A percentile compares a stretch with the other conserved stretches of the same genome.
phyloP scores from a whole-genome alignment of 176 grass and related monocot species.

The Tillandsia fasciculata region DNA sequence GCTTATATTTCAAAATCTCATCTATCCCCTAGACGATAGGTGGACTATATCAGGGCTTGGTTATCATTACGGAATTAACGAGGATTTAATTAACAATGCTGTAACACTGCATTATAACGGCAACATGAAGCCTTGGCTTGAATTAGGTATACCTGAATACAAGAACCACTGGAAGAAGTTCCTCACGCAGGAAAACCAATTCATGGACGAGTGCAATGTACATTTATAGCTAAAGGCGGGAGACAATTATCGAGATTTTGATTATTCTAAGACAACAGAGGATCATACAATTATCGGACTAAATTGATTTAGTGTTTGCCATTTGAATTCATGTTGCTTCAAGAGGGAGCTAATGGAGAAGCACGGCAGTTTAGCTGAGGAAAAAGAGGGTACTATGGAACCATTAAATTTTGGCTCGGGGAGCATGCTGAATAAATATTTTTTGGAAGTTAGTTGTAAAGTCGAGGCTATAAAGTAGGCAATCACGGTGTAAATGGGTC shows the following conservation, averaged over 20 bases:
- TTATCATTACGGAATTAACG: slow-evolving; percentile 57
- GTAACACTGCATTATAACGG: slow-evolving; percentile 74
- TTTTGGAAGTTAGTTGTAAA: slow-evolving; percentile 4
- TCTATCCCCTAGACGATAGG: slow-evolving; percentile 15
- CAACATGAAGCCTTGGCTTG: slow-evolving; percentile 96
- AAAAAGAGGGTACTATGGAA: neutral
- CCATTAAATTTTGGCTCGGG: neutral
- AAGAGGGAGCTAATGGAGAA: neutral
- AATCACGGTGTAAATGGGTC: neutral
- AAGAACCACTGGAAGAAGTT: slow-evolving; percentile 75
- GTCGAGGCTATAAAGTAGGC: neutral
- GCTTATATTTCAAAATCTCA: slow-evolving; percentile 19
- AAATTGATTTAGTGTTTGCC: neutral
- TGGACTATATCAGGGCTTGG: slow-evolving; percentile 44
- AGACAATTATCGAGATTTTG: neutral
- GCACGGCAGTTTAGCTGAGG: neutral
- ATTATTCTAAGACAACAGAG: neutral
- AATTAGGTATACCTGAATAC: slow-evolving; percentile 70
- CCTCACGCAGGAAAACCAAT: slow-evolving; percentile 46
- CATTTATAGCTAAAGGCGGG: slow-evolving; percentile 20
- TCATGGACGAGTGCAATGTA: slow-evolving; percentile 86
- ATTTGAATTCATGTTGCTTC: neutral
- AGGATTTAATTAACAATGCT: slow-evolving; percentile 24
- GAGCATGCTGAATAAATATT: neutral
- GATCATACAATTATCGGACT: neutral